Evolutionary conservation across 345 rosid genomes (phyloP).

Genomic region (Rhodamnia argentea): DNA sequence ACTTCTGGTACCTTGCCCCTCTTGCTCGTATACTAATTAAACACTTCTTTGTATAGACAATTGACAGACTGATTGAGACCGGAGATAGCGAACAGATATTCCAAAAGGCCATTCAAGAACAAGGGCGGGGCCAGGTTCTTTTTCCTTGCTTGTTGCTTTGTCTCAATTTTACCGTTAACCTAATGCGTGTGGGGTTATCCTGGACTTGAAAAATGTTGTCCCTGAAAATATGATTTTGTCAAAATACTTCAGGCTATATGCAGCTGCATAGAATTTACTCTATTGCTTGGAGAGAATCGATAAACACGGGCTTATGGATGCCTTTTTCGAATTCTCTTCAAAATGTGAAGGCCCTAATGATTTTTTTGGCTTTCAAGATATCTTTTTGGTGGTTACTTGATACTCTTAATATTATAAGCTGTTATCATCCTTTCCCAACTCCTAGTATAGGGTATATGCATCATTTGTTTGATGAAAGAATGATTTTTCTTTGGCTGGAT

Average conservation of each 20-base stretch:
- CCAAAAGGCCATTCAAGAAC: conserved; percentile 82
- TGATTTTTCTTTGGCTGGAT: not conserved
- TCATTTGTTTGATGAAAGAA: not conserved
- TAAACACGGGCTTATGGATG: not conserved
- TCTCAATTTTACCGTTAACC: not conserved
- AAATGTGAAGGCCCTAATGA: not conserved
- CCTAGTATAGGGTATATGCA: not conserved
- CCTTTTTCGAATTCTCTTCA: not conserved
- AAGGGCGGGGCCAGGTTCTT: conserved; percentile 86
- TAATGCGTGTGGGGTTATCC: not conserved
- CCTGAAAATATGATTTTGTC: not conserved
- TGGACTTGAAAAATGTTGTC: not conserved
- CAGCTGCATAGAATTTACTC: not conserved
- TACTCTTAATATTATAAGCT: not conserved
- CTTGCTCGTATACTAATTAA: not conserved
- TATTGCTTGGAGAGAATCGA: not conserved
- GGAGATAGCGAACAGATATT: conserved; percentile 93
- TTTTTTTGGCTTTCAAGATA: not conserved
- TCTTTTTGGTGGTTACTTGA: not conserved
- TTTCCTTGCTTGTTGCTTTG: not conserved
- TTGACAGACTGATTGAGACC: conserved; percentile 79
- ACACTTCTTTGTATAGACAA: conserved; percentile 36
- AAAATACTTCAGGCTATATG: not conserved
- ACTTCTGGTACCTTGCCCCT: not conserved
- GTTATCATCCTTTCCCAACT: not conserved